Conservation (phyloP, 495 filamentous ascomycete genomes). For the Hypomontagnella monticulosa region DNA sequence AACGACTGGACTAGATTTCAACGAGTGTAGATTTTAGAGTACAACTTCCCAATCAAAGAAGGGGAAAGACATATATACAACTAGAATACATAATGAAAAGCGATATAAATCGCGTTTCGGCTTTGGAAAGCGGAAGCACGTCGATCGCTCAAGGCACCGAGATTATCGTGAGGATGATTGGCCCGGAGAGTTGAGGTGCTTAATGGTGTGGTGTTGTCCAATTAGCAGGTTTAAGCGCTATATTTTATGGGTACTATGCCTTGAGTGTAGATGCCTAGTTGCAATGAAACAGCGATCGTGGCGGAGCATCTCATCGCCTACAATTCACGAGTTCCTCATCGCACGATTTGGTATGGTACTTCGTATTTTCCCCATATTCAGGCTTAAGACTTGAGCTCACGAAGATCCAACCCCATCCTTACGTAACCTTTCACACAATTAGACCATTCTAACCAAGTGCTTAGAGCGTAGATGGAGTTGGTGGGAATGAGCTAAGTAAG, state of each 20-base stretch:
- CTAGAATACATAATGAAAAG: not conserved
- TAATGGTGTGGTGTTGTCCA: not conserved
- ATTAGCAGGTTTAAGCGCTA: slow-evolving; percentile 8
- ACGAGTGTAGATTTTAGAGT: too few species aligned
- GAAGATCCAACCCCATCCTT: not conserved
- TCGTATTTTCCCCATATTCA: not conserved
- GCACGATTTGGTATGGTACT: too few species aligned
- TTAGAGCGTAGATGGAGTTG: not conserved
- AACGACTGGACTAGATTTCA: too few species aligned
- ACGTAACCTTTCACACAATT: not conserved
- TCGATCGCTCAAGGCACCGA: slow-evolving; percentile 32
- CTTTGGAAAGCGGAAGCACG: slow-evolving; percentile 6
- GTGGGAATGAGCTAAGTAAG: not conserved
- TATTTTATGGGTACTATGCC: not conserved
- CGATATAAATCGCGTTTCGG: not conserved
- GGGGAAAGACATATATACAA: slow-evolving; percentile 7
- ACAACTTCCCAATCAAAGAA: not conserved
- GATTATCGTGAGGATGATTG: slow-evolving; percentile 34
- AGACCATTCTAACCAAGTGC: not conserved
- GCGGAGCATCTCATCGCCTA: slow-evolving; percentile 23
- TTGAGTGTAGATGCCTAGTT: too few species aligned
- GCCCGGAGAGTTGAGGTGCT: not conserved
- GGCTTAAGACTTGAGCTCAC: not conserved
- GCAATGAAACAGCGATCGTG: slow-evolving; percentile 7
- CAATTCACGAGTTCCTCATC: not conserved